Conservation (phyloP, 2,329 filamentous ascomycete genomes). For the Fusarium floridanum region DNA sequence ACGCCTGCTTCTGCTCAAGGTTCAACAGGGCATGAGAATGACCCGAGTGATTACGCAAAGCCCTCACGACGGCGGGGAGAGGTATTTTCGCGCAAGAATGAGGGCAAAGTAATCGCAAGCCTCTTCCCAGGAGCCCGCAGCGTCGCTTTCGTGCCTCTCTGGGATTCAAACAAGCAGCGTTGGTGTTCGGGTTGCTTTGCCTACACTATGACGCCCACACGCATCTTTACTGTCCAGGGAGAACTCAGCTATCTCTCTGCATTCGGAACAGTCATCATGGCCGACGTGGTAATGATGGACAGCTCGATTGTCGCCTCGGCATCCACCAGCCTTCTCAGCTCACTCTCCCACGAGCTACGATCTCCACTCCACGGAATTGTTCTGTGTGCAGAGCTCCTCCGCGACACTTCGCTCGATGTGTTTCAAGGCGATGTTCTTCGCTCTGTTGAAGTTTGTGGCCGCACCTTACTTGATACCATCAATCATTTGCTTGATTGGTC, state of each 20-base stretch:
- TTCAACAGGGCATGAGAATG: background rate
- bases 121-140: constrained; percentile 60
- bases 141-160: constrained; percentile 62
- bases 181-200: constrained; percentile 65
- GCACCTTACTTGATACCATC: constrained; percentile 66
- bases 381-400: constrained; percentile 65
- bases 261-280: constrained; percentile 68
- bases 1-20: background rate
- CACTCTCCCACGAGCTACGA: constrained; percentile 72
- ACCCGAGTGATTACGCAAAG: no score
- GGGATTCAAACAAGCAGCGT: constrained; percentile 59
- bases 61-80: background rate
- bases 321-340: constrained; percentile 70
- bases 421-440: constrained; percentile 62
- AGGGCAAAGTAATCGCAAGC: constrained; percentile 45
- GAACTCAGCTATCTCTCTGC: constrained; percentile 65
- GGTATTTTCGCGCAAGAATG: constrained; percentile 29
- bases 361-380: constrained; percentile 73
- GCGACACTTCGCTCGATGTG: constrained; percentile 61
- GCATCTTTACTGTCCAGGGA: constrained; percentile 59
- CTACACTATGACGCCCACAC: constrained; percentile 60
- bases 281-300: constrained; percentile 64
- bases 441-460: constrained; percentile 64
- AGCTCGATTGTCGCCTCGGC: constrained; percentile 56
- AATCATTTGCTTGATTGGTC: constrained; percentile 67